Evolutionary conservation across 2,329 filamentous ascomycete genomes (phyloP).

Genomic region (Rhinocladiella similis): DNA sequence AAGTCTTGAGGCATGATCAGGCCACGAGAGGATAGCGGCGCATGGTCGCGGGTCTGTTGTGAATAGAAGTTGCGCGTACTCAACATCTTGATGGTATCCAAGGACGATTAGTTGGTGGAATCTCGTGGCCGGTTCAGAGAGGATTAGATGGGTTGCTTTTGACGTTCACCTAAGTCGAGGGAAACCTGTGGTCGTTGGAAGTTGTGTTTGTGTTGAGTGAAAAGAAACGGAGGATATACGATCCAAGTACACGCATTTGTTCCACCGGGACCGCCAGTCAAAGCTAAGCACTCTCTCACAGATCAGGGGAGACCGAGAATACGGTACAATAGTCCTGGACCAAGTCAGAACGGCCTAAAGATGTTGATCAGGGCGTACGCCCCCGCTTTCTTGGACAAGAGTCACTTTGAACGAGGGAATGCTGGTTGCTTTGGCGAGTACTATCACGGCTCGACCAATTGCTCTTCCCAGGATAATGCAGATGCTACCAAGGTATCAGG

Average conservation of each 20-base stretch:
- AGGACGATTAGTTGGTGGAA: too few species aligned
- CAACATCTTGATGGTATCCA: background rate
- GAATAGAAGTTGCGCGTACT: background rate
- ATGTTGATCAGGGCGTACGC: too few species aligned
- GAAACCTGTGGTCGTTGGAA: background rate
- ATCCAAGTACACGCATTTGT: background rate
- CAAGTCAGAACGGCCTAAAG: background rate
- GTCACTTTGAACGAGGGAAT: too few species aligned
- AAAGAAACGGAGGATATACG: background rate
- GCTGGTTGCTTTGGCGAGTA: too few species aligned
- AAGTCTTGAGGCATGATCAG: background rate
- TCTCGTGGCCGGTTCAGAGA: too few species aligned
- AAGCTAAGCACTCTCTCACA: background rate
- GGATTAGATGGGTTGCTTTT: background rate
- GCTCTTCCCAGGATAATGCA: too few species aligned
- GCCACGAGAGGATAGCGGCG: background rate
- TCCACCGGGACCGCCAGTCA: background rate
- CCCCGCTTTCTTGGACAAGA: too few species aligned
- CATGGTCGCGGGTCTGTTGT: background rate
- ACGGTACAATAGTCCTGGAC: background rate
- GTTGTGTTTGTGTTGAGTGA: background rate
- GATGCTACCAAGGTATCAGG: too few species aligned
- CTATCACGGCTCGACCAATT: too few species aligned
- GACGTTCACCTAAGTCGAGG: background rate
- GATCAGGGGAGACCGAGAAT: too few species aligned